Percentiles rank a stretch among this genome's conserved stretches.
Evolutionary conservation across 2,329 filamentous ascomycete genomes (phyloP).

Genomic region (Triangularia setosa): DNA sequence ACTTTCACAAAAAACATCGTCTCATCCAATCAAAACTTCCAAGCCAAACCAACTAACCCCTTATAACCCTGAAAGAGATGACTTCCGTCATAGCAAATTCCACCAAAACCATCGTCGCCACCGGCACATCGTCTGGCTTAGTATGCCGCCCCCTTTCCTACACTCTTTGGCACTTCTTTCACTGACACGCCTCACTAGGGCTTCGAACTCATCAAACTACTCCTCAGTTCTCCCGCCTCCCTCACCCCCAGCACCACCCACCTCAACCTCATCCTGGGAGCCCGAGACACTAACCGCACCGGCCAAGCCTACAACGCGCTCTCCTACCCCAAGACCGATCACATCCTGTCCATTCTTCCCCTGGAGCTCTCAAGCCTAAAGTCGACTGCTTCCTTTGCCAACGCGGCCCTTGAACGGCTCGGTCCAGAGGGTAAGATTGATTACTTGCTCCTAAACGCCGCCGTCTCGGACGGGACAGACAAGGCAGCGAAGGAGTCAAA

Average conservation of each 20-base stretch:
- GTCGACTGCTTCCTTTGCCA: conserved; percentile 44
- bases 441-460: conserved; percentile 49
- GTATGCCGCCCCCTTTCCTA: conserved; percentile 29
- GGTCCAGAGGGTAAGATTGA: conserved; percentile 40
- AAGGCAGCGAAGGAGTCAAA: conserved; percentile 30
- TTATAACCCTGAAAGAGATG: neutral
- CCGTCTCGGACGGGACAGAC: conserved; percentile 34
- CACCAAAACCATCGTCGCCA: conserved; percentile 48
- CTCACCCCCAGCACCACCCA: neutral
- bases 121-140: conserved; percentile 47
- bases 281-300: conserved; percentile 40
- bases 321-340: conserved; percentile 38
- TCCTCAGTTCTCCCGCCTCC: conserved; percentile 39
- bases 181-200: conserved; percentile 35
- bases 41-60: neutral
- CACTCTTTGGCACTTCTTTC: neutral
- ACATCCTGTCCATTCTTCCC: conserved; percentile 43
- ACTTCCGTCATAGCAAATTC: conserved; percentile 12
- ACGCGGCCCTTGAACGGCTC: conserved; percentile 39
- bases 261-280: conserved; percentile 45
- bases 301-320: conserved; percentile 41
- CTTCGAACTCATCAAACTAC: conserved; percentile 50
- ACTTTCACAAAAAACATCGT: neutral
- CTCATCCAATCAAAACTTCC: neutral
- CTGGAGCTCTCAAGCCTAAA: conserved; percentile 45